phyloP scores from a whole-genome alignment of 1,284 basidiomycete genomes.

The Heterobasidion occidentale region DNA sequence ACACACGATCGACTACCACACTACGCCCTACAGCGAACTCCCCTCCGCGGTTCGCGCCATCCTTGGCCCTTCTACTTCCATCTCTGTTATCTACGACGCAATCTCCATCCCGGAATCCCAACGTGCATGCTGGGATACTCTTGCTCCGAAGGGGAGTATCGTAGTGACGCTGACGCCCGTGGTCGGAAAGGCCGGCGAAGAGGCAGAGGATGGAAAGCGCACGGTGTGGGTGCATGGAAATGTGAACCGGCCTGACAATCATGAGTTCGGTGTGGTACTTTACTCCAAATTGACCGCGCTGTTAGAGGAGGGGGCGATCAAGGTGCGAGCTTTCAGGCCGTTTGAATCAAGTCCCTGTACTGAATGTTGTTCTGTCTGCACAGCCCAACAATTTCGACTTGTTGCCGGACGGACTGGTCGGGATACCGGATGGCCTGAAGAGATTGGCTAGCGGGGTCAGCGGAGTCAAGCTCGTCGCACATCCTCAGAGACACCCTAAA shows the following conservation, averaged over 20 bases:
- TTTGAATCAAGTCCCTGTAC: too few species aligned
- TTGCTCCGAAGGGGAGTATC: constrained; percentile 17
- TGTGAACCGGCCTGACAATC: neutral
- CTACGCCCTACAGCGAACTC: constrained; percentile 5
- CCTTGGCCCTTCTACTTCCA: constrained; percentile 3
- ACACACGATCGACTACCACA: constrained; percentile 22
- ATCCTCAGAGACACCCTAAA: constrained; percentile 19
- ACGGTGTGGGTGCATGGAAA: constrained; percentile 2
- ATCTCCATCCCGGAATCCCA: constrained; percentile 15
- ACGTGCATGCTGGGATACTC: constrained; percentile 15
- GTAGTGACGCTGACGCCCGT: constrained; percentile 4
- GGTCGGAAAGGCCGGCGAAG: neutral
- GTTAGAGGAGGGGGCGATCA: constrained; percentile 5
- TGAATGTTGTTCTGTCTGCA: too few species aligned
- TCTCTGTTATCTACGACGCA: constrained; percentile 20
- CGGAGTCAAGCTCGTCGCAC: constrained; percentile 20
- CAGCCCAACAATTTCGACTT: constrained; percentile 23
- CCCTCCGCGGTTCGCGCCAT: constrained; percentile 6
- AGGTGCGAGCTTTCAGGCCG: constrained; percentile 1
- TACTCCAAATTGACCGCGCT: constrained; percentile 6
- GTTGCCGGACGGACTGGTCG: constrained; percentile 18
- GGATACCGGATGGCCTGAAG: constrained; percentile 18
- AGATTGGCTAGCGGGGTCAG: constrained; percentile 18
- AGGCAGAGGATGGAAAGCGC: constrained; percentile 1
- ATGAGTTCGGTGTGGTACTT: constrained; percentile 3